Percentiles rank a stretch among this genome's conserved stretches.
phyloP scores from a whole-genome alignment of 805 yeast genomes.

The Ogataea siamensis region DNA sequence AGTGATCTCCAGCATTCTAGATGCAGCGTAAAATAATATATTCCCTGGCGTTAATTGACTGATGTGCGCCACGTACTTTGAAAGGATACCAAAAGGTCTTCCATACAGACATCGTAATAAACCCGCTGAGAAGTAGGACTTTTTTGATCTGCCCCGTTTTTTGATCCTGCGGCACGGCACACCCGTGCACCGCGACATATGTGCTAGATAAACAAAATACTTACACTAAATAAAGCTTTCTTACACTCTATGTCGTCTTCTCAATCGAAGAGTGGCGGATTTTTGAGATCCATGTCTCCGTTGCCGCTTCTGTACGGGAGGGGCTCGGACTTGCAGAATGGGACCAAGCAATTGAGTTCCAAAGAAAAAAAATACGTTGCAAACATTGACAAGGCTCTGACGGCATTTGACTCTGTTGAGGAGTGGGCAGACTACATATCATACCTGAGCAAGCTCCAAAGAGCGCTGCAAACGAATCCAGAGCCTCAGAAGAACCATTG shows the following conservation, averaged over 20 bases:
- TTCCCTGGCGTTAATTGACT: constrained; percentile 22
- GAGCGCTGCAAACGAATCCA: constrained; percentile 57
- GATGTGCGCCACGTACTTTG: constrained; percentile 11
- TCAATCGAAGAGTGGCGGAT: constrained; percentile 21
- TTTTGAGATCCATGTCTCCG: constrained; percentile 31
- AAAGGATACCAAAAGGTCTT: constrained; percentile 16
- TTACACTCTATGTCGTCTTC: constrained; percentile 12
- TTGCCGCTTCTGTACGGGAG: constrained; percentile 26
- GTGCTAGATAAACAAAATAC: constrained; percentile 3
- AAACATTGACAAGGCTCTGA: constrained; percentile 71
- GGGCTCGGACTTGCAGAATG: constrained; percentile 14
- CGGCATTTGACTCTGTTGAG: constrained; percentile 72
- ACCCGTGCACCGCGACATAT: constrained; percentile 10
- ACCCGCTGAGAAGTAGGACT: constrained; percentile 2
- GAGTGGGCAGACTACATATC: constrained; percentile 99
- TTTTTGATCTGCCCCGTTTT: constrained; percentile 1
- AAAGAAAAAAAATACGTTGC: constrained; percentile 67
- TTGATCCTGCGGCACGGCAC: constrained; percentile 1
- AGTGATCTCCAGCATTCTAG: constrained; percentile 29
- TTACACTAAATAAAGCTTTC: background rate
- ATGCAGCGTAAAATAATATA: constrained; percentile 25
- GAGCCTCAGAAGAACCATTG: constrained; percentile 42
- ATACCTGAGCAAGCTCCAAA: constrained; percentile 73
- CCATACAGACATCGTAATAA: constrained; percentile 14
- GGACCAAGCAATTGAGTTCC: constrained; percentile 41